phyloP scores from a whole-genome alignment of 768 basidiomycete species.

The Trametes gibbosa region DNA sequence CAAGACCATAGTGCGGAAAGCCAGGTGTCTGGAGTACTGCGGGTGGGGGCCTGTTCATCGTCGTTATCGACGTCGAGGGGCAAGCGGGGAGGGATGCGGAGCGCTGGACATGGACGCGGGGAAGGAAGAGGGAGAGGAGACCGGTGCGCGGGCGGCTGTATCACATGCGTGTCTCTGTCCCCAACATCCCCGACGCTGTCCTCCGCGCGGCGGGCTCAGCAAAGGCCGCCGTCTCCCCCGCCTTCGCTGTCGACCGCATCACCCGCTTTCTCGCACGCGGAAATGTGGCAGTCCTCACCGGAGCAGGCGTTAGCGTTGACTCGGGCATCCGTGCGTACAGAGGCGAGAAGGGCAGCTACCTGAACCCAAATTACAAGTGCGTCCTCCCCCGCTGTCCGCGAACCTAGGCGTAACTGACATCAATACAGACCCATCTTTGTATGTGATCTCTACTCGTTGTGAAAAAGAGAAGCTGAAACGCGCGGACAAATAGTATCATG shows the following conservation, averaged over 20 bases:
- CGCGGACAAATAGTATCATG: constrained; percentile 65
- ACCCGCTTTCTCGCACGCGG: constrained; percentile 65
- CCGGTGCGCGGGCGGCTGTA: constrained; percentile 17
- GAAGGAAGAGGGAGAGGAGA: not conserved
- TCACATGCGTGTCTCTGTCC: constrained; percentile 75
- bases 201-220: constrained; percentile 39
- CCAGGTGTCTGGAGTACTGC: constrained; percentile 69
- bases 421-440: constrained; percentile 26
- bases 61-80: constrained; percentile 10
- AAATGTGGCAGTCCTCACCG: constrained; percentile 75
- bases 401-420: not conserved
- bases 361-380: constrained; percentile 89
- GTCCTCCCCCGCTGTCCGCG: constrained; percentile 20
- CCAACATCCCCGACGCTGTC: constrained; percentile 64
- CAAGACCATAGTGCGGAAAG: constrained; percentile 77
- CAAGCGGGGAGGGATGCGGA: not conserved
- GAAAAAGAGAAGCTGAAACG: constrained; percentile 18
- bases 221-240: constrained; percentile 39
- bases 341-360: constrained; percentile 79
- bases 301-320: constrained; percentile 94
- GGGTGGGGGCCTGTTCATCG: constrained; percentile 44
- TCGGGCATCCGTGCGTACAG: constrained; percentile 95
- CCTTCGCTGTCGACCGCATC: constrained; percentile 59
- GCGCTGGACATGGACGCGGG: constrained; percentile 5
- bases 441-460: constrained; percentile 41